phyloP scores from a whole-genome alignment of 2,329 filamentous ascomycete species.

The Pyricularia grisea region DNA sequence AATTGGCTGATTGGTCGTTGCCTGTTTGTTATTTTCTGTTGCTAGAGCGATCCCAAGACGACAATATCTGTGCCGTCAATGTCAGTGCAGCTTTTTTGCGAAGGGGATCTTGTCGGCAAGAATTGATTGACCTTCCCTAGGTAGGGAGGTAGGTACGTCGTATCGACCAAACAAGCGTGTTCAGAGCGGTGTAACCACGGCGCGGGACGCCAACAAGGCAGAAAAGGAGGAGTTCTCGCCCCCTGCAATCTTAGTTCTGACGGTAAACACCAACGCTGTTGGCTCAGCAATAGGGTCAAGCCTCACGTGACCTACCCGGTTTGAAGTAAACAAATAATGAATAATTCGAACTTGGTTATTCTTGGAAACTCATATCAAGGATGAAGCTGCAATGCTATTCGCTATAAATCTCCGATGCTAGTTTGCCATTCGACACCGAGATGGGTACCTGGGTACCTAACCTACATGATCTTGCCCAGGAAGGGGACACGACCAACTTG shows the following conservation, averaged over 20 bases:
- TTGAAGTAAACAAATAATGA: not conserved
- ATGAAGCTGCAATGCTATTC: not conserved
- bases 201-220: not conserved
- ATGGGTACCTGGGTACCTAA: not conserved
- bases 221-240: not conserved
- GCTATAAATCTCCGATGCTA: not conserved
- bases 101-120: not conserved
- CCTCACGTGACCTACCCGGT: not conserved
- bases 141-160: no score
- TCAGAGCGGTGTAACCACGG: not conserved
- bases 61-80: not conserved
- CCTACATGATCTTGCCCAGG: no score
- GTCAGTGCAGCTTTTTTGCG: not conserved
- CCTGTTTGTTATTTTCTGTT: not conserved
- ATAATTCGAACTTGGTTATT: not conserved
- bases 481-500: not conserved
- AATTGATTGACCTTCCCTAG: not conserved
- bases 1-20: not conserved
- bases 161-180: not conserved
- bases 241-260: not conserved
- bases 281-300: constrained; percentile 6
- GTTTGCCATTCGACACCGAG: not conserved
- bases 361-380: not conserved
- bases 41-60: not conserved
- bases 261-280: constrained; percentile 2